These are phyloP conservation scores for Citrus australasica DNA, from an alignment of 345 rosid genomes.

Conservation along the genomic window DNA sequence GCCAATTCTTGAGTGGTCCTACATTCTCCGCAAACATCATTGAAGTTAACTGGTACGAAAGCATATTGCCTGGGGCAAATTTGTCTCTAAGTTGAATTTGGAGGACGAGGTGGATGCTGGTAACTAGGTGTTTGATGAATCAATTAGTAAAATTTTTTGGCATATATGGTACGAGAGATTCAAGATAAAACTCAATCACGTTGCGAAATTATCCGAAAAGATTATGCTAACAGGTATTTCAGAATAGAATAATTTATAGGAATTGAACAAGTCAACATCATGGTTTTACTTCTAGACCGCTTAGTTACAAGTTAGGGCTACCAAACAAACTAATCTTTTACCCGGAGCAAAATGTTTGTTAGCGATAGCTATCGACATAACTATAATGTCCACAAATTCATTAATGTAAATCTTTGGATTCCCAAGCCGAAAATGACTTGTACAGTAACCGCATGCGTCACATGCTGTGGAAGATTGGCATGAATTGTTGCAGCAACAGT, in stretches of 20 bases:
- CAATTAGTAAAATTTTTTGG: no score
- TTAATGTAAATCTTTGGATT: slow-evolving; percentile 25
- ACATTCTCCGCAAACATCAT: background rate
- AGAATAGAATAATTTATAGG: no score
- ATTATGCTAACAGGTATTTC: no score
- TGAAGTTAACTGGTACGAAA: background rate
- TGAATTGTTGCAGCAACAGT: background rate
- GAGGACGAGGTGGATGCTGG: no score
- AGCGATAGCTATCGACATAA: background rate
- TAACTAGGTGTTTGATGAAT: no score
- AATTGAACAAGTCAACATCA: no score
- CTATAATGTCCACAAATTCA: background rate
- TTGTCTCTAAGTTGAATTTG: background rate
- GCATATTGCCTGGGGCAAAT: background rate
- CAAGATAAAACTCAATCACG: no score
- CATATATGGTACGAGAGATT: no score
- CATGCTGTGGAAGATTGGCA: background rate
- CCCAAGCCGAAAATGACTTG: slow-evolving; percentile 22
- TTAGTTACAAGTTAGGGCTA: background rate
- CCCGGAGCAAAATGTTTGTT: background rate
- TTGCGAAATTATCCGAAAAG: no score
- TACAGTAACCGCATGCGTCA: background rate
- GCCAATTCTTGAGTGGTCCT: slow-evolving; percentile 13
- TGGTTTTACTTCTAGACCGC: no score
- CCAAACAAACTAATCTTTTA: background rate